Conservation (phyloP, 2,329 filamentous ascomycete genomes). For the Fusarium sp. region DNA sequence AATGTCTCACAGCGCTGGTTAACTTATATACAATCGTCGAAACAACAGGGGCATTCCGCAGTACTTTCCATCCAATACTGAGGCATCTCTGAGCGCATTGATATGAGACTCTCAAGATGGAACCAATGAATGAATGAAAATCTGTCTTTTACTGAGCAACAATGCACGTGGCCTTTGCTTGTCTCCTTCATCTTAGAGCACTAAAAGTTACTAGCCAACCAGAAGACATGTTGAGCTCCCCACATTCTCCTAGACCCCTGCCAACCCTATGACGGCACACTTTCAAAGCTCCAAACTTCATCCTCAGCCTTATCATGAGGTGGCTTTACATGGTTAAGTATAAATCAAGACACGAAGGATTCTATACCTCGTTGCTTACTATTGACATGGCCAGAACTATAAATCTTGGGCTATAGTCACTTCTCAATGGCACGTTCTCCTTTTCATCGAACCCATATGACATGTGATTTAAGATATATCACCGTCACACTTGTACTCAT, state of each 20-base stretch:
- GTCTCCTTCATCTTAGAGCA: slow-evolving; percentile 1
- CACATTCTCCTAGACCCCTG: slow-evolving; percentile 38
- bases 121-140: too few species aligned
- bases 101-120: too few species aligned
- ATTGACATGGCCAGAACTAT: fast-evolving
- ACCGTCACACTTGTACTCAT: neutral
- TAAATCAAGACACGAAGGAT: neutral
- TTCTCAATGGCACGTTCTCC: slow-evolving; percentile 8
- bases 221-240: slow-evolving; percentile 23
- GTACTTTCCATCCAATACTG: neutral
- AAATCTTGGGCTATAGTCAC: neutral
- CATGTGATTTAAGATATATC: slow-evolving; percentile 21
- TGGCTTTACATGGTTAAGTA: neutral
- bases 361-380: neutral
- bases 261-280: slow-evolving; percentile 41
- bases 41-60: neutral
- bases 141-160: too few species aligned
- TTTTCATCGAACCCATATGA: neutral
- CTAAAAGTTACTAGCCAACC: slow-evolving; percentile 14
- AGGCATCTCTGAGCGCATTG: too few species aligned
- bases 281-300: slow-evolving; percentile 19
- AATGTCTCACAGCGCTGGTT: neutral
- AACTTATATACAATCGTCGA: neutral
- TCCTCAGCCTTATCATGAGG: slow-evolving; percentile 30
- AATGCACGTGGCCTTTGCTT: slow-evolving; percentile 17